A percentile compares a stretch with the other conserved stretches of the same genome.
Evolutionary conservation across 176 grass and related monocot genomes (phyloP).

Genomic region (Puya raimondii): DNA sequence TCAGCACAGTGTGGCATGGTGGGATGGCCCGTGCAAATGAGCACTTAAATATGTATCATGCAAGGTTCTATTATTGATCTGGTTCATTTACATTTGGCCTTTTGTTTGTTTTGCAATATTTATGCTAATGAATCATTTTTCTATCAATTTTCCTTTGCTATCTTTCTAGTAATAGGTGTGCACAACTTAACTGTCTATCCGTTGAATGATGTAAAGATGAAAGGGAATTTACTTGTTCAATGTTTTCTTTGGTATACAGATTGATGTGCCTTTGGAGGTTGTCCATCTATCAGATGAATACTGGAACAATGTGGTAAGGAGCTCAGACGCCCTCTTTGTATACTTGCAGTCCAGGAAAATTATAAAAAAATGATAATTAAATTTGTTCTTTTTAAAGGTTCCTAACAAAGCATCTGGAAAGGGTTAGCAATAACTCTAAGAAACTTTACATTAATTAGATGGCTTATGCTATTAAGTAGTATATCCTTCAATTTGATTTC

Average conservation of each 20-base stretch:
- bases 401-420: background rate
- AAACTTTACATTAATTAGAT: background rate
- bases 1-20: too few relatives aligned
- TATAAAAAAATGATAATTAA: background rate
- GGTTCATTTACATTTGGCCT: too few relatives aligned
- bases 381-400: background rate
- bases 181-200: background rate
- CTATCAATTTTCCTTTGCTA: too few relatives aligned
- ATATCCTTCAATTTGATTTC: slow-evolving; percentile 23
- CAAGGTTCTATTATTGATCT: too few relatives aligned
- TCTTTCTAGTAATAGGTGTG: too few relatives aligned
- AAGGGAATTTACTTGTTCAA: background rate
- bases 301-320: slow-evolving; percentile 88
- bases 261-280: slow-evolving; percentile 73
- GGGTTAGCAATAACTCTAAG: background rate
- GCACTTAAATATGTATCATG: too few relatives aligned
- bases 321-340: background rate
- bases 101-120: too few relatives aligned
- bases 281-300: slow-evolving; percentile 95
- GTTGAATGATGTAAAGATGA: slow-evolving; percentile 1
- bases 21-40: too few relatives aligned
- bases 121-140: too few relatives aligned
- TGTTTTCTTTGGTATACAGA: slow-evolving; percentile 26
- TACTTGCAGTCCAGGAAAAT: too few relatives aligned
- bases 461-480: slow-evolving; percentile 1